Conservation (phyloP, 495 filamentous ascomycete species). For the Chaetomidium leptoderma region DNA sequence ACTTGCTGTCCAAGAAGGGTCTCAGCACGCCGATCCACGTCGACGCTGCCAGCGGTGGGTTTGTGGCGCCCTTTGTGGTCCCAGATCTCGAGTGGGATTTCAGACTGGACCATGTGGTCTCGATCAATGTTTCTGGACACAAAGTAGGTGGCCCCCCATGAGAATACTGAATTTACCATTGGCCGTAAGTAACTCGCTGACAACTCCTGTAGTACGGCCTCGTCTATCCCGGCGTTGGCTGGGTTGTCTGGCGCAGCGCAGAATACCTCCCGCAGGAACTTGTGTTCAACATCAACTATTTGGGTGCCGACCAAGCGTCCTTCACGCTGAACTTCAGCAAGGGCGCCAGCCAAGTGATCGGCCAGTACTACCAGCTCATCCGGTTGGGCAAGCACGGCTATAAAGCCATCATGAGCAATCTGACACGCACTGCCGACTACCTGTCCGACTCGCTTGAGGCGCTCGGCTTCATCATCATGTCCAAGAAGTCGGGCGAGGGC, state of each 20-base stretch:
- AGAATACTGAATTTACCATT: too few species aligned
- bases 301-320: slow-evolving; percentile 89
- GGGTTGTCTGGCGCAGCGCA: slow-evolving; percentile 82
- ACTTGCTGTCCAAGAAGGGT: slow-evolving; percentile 63
- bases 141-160: slow-evolving; percentile 64
- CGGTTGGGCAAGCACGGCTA: slow-evolving; percentile 87
- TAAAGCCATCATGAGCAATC: slow-evolving; percentile 78
- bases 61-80: slow-evolving; percentile 83
- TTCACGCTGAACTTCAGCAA: slow-evolving; percentile 98
- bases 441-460: slow-evolving; percentile 62
- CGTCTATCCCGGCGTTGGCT: slow-evolving; percentile 88
- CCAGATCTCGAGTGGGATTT: slow-evolving; percentile 86
- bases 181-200: background rate
- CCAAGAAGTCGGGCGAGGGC: slow-evolving; percentile 65
- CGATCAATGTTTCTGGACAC: slow-evolving; percentile 89
- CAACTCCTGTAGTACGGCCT: slow-evolving; percentile 43
- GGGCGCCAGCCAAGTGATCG: slow-evolving; percentile 86
- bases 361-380: slow-evolving; percentile 94
- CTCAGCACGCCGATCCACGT: slow-evolving; percentile 85
- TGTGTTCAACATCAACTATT: slow-evolving; percentile 97
- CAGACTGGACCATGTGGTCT: slow-evolving; percentile 75
- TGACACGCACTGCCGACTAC: slow-evolving; percentile 79
- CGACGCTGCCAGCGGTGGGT: slow-evolving; percentile 84
- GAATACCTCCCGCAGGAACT: slow-evolving; percentile 83
- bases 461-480: slow-evolving; percentile 81